Percentiles rank a stretch among this genome's conserved stretches.
Evolutionary conservation across 148 eudicot species (phyloP).

Genomic region (Heliamphora exappendiculata): DNA sequence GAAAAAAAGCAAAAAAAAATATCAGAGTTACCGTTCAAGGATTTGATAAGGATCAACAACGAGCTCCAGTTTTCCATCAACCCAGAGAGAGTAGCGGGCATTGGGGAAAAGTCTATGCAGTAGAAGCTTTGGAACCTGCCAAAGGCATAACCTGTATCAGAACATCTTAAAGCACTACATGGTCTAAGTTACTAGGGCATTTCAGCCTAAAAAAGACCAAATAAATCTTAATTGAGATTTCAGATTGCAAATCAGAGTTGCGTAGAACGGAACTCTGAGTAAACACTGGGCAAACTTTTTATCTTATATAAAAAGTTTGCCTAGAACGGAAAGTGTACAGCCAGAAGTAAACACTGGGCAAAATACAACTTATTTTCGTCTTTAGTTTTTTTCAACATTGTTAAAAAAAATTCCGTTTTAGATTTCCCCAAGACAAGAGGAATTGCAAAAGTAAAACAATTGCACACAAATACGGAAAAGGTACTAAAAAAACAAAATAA

Average conservation of each 20-base stretch:
- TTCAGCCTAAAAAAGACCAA: not conserved
- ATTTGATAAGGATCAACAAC: constrained; percentile 97
- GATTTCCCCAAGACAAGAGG: too few species aligned
- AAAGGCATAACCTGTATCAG: constrained; percentile 11
- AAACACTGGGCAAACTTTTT: too few species aligned
- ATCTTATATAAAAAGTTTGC: not conserved
- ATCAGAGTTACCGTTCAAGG: constrained; percentile 66
- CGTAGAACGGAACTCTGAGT: too few species aligned
- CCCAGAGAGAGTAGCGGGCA: constrained; percentile 93
- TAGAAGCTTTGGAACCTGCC: constrained; percentile 89
- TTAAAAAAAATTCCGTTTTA: too few species aligned
- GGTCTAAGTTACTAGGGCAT: not conserved
- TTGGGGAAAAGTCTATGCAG: constrained; percentile 86
- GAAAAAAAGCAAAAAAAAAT: not conserved
- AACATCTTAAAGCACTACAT: not conserved
- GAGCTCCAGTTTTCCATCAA: constrained; percentile 95
- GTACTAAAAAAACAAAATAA: too few species aligned
- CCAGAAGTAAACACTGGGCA: not conserved
- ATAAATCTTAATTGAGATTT: not conserved
- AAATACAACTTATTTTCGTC: too few species aligned
- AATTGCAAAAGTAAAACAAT: too few species aligned
- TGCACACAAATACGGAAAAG: too few species aligned
- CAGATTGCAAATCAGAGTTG: not conserved
- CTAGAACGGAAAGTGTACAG: not conserved
- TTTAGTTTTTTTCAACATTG: too few species aligned